These are phyloP conservation scores for Lactarius pseudohatsudake DNA, from an alignment of 768 basidiomycete species.

Conservation along the genomic window DNA sequence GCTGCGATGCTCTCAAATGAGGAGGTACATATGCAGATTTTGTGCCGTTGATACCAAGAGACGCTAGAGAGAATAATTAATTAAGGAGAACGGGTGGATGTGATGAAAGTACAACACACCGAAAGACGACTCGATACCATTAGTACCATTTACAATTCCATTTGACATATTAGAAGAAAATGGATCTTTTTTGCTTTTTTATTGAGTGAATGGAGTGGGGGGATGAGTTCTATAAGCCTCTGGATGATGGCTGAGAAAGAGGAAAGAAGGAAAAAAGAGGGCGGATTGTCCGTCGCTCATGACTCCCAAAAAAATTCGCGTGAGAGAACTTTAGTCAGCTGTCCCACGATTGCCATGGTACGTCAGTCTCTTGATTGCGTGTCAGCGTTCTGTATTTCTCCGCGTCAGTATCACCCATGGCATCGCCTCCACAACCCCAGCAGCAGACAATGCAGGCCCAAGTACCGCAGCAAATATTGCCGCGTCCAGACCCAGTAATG, in stretches of 20 bases:
- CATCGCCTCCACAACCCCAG: slow-evolving; percentile 36
- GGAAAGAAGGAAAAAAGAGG: slow-evolving; percentile 30
- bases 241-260: slow-evolving; percentile 39
- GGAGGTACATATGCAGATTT: slow-evolving; percentile 88
- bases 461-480: slow-evolving; percentile 45
- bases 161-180: slow-evolving; percentile 74
- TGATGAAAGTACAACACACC: slow-evolving; percentile 35
- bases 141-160: slow-evolving; percentile 81
- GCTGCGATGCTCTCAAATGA: slow-evolving; percentile 82
- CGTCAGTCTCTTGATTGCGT: neutral
- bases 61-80: slow-evolving; percentile 44
- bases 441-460: slow-evolving; percentile 32
- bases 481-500: slow-evolving; percentile 65
- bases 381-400: neutral
- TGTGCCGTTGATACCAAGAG: slow-evolving; percentile 66
- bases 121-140: slow-evolving; percentile 74
- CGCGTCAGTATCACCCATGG: slow-evolving; percentile 40
- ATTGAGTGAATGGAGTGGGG: slow-evolving; percentile 30
- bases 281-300: neutral
- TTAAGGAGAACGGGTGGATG: neutral
- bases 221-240: slow-evolving; percentile 39
- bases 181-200: slow-evolving; percentile 21
- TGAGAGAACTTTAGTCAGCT: slow-evolving; percentile 28
- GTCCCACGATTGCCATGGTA: slow-evolving; percentile 1
- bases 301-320: slow-evolving; percentile 22